phyloP scores from a whole-genome alignment of 495 filamentous ascomycete species.

The Lepraria neglecta region DNA sequence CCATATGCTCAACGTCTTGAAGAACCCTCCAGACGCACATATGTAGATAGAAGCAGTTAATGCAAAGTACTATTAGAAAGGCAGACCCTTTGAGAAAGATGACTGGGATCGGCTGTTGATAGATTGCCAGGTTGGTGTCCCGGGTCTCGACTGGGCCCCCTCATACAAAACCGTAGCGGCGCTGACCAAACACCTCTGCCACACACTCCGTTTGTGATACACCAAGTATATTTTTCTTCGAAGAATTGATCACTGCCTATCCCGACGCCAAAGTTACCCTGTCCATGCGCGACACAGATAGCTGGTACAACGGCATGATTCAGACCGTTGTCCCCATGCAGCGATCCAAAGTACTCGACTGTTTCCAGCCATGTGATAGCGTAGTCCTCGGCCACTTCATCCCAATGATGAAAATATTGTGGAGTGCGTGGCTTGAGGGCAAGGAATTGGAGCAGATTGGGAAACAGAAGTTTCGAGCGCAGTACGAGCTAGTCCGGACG shows the following conservation, averaged over 20 bases:
- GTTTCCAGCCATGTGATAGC: too few species aligned
- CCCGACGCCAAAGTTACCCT: constrained; percentile 53
- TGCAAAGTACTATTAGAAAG: not conserved
- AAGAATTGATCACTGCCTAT: constrained; percentile 50
- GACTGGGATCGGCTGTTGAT: not conserved
- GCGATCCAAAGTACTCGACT: too few species aligned
- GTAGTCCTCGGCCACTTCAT: too few species aligned
- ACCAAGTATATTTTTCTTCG: constrained; percentile 43
- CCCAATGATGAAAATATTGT: too few species aligned
- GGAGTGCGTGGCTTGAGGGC: too few species aligned
- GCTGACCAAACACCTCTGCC: too few species aligned
- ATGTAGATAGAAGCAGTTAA: not conserved
- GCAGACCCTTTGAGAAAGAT: not conserved
- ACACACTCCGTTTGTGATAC: constrained; percentile 35
- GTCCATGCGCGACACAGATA: constrained; percentile 36
- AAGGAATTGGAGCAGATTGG: too few species aligned
- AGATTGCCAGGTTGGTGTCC: not conserved
- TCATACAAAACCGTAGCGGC: too few species aligned
- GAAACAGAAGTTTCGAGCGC: too few species aligned
- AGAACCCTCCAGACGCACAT: not conserved
- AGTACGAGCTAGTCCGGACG: not conserved
- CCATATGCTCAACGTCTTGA: not conserved
- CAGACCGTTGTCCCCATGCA: too few species aligned
- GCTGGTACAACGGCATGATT: too few species aligned
- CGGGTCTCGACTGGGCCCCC: too few species aligned